These are phyloP conservation scores for Sclerotinia nivalis DNA, from an alignment of 2,329 filamentous ascomycete species.

Conservation along the genomic window DNA sequence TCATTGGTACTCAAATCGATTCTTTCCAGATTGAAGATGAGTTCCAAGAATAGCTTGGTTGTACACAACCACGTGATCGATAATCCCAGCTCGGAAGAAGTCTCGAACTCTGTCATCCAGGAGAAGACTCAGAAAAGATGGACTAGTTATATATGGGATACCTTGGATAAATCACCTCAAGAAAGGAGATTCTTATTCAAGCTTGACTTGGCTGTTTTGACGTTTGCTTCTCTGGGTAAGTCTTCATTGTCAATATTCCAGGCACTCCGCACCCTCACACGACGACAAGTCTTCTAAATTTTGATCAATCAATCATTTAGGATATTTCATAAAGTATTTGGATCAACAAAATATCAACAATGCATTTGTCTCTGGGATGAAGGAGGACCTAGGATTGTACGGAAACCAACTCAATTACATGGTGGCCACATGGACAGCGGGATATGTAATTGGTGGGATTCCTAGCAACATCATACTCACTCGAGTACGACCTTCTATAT, in stretches of 20 bases:
- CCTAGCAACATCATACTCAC: conserved; percentile 54
- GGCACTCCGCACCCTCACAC: not conserved
- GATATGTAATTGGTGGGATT: conserved; percentile 54
- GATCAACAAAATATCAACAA: conserved; percentile 50
- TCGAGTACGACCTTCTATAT: conserved; percentile 33
- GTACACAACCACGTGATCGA: conserved; percentile 17
- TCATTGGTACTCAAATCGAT: not conserved
- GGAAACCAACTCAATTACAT: conserved; percentile 47
- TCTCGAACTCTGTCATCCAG: conserved; percentile 14
- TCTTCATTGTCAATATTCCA: not conserved
- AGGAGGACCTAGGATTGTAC: conserved; percentile 50
- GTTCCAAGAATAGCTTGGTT: conserved; percentile 13
- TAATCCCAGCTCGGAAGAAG: conserved; percentile 5
- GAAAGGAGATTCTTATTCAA: conserved; percentile 50
- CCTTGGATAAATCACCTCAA: conserved; percentile 51
- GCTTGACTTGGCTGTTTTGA: conserved; percentile 49
- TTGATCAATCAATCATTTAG: conserved; percentile 33
- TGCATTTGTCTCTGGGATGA: conserved; percentile 51
- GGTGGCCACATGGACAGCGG: conserved; percentile 41
- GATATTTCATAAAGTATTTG: conserved; percentile 54
- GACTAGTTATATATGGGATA: conserved; percentile 48
- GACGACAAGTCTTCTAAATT: conserved; percentile 4
- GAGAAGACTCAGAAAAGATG: conserved; percentile 39
- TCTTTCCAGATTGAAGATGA: conserved; percentile 15
- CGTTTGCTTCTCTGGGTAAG: conserved; percentile 24